Evolutionary conservation across 1,284 basidiomycete species (phyloP).

Genomic region (Ustilago shanxiensis): DNA sequence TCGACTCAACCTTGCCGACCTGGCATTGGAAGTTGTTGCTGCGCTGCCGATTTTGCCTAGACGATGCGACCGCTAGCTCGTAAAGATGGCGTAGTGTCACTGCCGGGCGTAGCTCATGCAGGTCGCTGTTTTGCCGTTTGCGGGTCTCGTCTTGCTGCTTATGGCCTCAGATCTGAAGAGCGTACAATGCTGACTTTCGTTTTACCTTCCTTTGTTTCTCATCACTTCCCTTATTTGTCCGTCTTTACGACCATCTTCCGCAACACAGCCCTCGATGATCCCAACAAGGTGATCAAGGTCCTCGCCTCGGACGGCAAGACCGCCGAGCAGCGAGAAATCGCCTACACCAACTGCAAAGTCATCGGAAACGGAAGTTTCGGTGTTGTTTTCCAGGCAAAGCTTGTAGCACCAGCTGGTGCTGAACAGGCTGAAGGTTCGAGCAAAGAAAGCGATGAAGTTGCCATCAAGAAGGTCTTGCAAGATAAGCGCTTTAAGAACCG

Average conservation of each 20-base stretch:
- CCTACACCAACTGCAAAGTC: slow-evolving; percentile 97
- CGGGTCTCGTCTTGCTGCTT: neutral
- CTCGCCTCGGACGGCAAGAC: slow-evolving; percentile 94
- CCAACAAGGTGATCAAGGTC: slow-evolving; percentile 93
- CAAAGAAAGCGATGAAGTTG: slow-evolving; percentile 77
- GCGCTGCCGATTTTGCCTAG: neutral
- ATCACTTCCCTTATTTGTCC: neutral
- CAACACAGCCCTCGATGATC: slow-evolving; percentile 78
- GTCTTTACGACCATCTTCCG: neutral
- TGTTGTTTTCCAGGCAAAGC: slow-evolving; percentile 86
- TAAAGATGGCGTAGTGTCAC: neutral
- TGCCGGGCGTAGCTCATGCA: neutral
- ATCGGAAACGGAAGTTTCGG: slow-evolving; percentile 99
- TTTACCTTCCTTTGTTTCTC: neutral
- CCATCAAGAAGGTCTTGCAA: slow-evolving; percentile 99
- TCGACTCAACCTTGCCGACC: slow-evolving; percentile 1
- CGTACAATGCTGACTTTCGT: neutral
- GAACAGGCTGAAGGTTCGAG: slow-evolving; percentile 43
- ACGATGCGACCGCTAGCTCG: neutral
- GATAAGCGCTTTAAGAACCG: slow-evolving; percentile 99
- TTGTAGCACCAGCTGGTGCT: slow-evolving; percentile 71
- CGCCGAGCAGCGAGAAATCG: slow-evolving; percentile 86
- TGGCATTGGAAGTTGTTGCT: neutral
- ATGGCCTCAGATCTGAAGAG: neutral
- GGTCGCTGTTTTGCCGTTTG: neutral